Conservation (phyloP, 805 yeast species). For the Zygoascus ofunaensis region DNA sequence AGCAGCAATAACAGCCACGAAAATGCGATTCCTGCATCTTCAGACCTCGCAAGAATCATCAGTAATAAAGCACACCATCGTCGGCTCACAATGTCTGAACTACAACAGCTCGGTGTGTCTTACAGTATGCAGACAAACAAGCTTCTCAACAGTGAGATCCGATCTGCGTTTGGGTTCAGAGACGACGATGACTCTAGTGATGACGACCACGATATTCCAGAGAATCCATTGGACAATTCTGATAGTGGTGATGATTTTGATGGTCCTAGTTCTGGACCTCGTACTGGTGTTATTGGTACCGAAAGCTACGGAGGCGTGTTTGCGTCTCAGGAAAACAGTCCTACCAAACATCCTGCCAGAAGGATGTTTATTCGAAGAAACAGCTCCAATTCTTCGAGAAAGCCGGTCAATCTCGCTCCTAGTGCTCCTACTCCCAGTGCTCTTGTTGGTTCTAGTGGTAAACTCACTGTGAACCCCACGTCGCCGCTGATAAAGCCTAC, state of each 20-base stretch:
- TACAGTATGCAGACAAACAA: conserved; percentile 63
- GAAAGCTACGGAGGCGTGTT: too few relatives aligned
- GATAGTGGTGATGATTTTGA: conserved; percentile 9
- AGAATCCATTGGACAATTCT: conserved; percentile 14
- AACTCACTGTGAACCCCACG: neutral
- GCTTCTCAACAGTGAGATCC: conserved; percentile 30
- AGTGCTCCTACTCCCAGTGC: too few relatives aligned
- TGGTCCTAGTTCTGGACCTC: neutral
- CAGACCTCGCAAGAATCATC: conserved; percentile 6
- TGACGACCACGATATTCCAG: conserved; percentile 20
- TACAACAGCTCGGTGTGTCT: conserved; percentile 72
- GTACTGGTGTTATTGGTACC: too few relatives aligned
- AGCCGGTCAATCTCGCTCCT: neutral
- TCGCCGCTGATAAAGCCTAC: neutral
- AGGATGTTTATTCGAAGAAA: conserved; percentile 5
- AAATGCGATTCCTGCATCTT: neutral
- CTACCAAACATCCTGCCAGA: too few relatives aligned
- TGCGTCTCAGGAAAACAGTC: too few relatives aligned
- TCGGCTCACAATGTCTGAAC: conserved; percentile 41
- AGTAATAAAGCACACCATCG: conserved; percentile 16
- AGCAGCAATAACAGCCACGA: neutral
- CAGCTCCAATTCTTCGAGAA: neutral
- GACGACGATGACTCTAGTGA: conserved; percentile 14
- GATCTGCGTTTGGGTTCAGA: conserved; percentile 4
- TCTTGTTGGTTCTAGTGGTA: neutral